Evolutionary conservation across 306 rosid species (phyloP), one percentile per base, ranked within the genome.

Genomic region (Prunus armeniaca): DNA sequence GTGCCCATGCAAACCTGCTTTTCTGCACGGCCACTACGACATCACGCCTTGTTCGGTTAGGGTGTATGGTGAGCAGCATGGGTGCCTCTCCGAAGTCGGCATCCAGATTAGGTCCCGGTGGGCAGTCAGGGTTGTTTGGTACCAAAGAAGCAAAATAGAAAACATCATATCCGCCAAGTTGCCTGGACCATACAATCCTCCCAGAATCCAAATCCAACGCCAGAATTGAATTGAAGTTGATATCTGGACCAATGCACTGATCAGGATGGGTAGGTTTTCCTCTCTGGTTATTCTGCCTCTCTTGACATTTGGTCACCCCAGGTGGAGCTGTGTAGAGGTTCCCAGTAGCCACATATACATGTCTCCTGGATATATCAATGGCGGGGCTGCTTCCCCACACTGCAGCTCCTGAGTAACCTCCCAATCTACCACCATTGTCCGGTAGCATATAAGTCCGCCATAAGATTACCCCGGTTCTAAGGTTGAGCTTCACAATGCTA

Each of bases 311-410:
- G 6, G 69, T 67, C 55, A 85, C 84, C 45, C 82, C 78, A 0
- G 75, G 69, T 12, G 84, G 86, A 45, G 88, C 84, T 13, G 71
- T 79, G 75, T 79, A 85, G 82, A 85, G 88, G 67, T 79, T 74
- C 9, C 86, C 88, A 0, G 86, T 85, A 32, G 81, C 83, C 4
- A 81, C 85, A 63, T 85, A 75, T 30, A 85, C 83, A n/a, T 65
- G 83, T 76, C 71, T 51, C 17, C 88, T 46, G n/a, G 8, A 17
- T 13, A 78, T 30, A 46, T 85, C 83, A 50, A 84, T 81, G 55
- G 88, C 49, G 3, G 85, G 88, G 81, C 88, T 85, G 77, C 86
- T 85, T 75, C 88, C 85, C 88, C 83, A 85, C 28, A 85, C 74
- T 6, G 86, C 85, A 32, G 85, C 86, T 11, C 88, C 85, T 0